A percentile compares a stretch with the other conserved stretches of the same genome.
These are phyloP conservation scores for Diaporthe velutina DNA, from an alignment of 2,329 filamentous ascomycete genomes.

Conservation along the genomic window DNA sequence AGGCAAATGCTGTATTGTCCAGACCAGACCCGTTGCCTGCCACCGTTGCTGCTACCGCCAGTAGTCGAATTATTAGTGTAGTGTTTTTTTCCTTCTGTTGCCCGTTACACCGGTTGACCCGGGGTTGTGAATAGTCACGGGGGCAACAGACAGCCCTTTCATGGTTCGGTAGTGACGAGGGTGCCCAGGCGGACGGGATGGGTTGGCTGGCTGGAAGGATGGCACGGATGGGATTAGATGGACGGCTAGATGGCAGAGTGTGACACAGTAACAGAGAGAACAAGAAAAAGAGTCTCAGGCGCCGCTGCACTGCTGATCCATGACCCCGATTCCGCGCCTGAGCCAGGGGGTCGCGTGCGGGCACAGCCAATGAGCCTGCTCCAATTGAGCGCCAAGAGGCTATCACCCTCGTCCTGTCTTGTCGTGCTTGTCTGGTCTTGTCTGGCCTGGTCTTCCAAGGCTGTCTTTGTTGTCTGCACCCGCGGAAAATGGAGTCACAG, in stretches of 20 bases:
- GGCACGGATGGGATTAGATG: background rate
- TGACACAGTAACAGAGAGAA: slow-evolving; percentile 1
- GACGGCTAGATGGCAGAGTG: background rate
- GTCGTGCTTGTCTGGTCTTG: slow-evolving; percentile 29
- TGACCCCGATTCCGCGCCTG: slow-evolving; percentile 28
- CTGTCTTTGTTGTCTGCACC: background rate
- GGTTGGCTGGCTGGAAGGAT: background rate
- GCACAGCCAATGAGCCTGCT: slow-evolving; percentile 12
- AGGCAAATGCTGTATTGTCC: background rate
- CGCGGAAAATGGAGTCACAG: slow-evolving; percentile 4
- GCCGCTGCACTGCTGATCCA: slow-evolving; percentile 27
- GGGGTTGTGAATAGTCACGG: slow-evolving; percentile 9
- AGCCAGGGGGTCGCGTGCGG: slow-evolving; percentile 22
- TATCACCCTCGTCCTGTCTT: slow-evolving; percentile 19
- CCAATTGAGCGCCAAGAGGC: slow-evolving; percentile 2
- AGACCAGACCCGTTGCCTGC: background rate
- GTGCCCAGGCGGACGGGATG: slow-evolving; percentile 14
- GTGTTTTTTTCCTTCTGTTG: background rate
- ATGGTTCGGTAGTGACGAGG: slow-evolving; percentile 3
- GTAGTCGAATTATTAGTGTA: background rate
- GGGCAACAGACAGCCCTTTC: slow-evolving; percentile 13
- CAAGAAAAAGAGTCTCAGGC: slow-evolving; percentile 22
- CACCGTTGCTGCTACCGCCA: background rate
- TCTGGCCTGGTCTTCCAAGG: slow-evolving; percentile 21
- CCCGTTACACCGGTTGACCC: slow-evolving; percentile 16